Conservation (phyloP, 805 yeast genomes). For the Yamadazyma sp. region DNA sequence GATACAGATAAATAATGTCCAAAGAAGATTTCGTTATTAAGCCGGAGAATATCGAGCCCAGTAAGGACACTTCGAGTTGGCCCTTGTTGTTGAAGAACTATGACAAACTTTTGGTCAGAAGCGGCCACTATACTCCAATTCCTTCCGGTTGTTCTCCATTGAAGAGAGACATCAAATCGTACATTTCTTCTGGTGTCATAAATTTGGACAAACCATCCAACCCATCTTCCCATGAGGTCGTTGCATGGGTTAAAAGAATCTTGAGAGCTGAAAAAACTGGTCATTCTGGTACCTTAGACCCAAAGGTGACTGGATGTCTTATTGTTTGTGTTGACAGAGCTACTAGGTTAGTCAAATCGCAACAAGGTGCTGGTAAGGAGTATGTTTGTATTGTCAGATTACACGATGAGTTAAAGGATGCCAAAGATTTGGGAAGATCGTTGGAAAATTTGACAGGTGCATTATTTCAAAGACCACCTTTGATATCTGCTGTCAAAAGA, state of each 20-base stretch:
- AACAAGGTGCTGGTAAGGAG: conserved; percentile 99
- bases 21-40: conserved; percentile 71
- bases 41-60: conserved; percentile 78
- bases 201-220: conserved; percentile 97
- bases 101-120: conserved; percentile 90
- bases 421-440: conserved; percentile 81
- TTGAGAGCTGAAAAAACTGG: conserved; percentile 96
- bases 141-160: conserved; percentile 94
- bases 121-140: conserved; percentile 96
- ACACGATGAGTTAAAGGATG: conserved; percentile 90
- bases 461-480: conserved; percentile 97
- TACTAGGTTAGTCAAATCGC: conserved; percentile 95
- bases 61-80: conserved; percentile 91
- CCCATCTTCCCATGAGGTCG: conserved; percentile 98
- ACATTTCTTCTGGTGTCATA: conserved; percentile 92
- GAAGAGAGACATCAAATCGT: conserved; percentile 88
- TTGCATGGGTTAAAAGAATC: conserved; percentile 97
- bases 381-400: conserved; percentile 96
- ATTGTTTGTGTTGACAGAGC: conserved; percentile 98
- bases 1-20: conserved; percentile 7
- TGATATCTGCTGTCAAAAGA: conserved; percentile 98
- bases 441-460: conserved; percentile 98
- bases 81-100: conserved; percentile 91
- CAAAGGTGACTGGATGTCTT: conserved; percentile 97
- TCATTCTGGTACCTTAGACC: conserved; percentile 98